Base-by-base conservation (phyloP, 352 stramenopile genomes). In the Globisporangium orthogonon region DNA sequence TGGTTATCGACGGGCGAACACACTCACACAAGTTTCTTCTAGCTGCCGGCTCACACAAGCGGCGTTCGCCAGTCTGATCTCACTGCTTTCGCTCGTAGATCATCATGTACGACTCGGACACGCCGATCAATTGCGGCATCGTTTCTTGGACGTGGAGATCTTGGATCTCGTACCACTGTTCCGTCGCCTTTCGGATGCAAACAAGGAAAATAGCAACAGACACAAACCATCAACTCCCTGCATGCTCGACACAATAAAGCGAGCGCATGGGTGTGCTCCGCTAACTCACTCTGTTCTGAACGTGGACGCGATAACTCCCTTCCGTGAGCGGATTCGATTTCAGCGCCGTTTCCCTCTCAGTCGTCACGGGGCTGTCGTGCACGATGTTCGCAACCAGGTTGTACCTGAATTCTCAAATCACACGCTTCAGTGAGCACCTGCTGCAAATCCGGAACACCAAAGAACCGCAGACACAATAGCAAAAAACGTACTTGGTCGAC, bases 161-260 rank as follows among this genome's bases (percentile, higher is more conserved):
- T 64, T 99, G 95, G 45, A 99, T 97, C 63, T 99, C 97, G 68
- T 98, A 99, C 97, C 96, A 99, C 60, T 98, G 93, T 49, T 97
- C 89, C 4, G 87, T 96, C 29, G 86, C 92, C 76, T 48, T 48
- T 11, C 23, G 6, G 43, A 17, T 5, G n/a, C 43, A 48, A 13
- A 2, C 17, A 31, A 28, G 15, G 6, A 23, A 23, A 23, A 17
- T 96, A 37, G n/a, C 13, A 39, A 9, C 39, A 28, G 9, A n/a
- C 10, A 15, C 9, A 18, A 5, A 52, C 1, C 37, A 3, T 15
- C 23, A 17, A 11, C 23, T 1, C 23, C 23, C 23, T 6, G 9
- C 46, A 51, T 23, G 23, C 23, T 23, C 23, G 23, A 40, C 13
- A 43, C 13, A 4, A 15, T 33, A 35, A 23, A 23, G 7, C 31